Conservation (phyloP, 192 early-diverging fungal species). For the Podila verticillata region DNA sequence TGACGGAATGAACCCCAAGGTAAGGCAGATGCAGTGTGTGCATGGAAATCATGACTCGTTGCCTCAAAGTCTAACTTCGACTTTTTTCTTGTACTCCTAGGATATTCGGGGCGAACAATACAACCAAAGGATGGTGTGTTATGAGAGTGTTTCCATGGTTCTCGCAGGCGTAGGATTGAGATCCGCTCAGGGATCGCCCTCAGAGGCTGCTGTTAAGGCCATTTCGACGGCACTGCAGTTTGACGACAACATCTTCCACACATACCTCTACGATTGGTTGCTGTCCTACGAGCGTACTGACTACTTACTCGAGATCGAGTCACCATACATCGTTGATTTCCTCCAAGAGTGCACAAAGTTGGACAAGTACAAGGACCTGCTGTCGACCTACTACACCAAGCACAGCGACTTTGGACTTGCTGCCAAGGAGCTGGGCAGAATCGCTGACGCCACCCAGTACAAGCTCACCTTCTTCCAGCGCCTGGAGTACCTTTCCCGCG, state of each 20-base stretch:
- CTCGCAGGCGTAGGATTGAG: slow-evolving; percentile 33
- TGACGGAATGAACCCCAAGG: slow-evolving; percentile 63
- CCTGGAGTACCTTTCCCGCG: slow-evolving; percentile 71
- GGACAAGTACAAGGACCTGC: slow-evolving; percentile 62
- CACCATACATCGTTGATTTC: slow-evolving; percentile 57
- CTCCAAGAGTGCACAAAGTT: slow-evolving; percentile 59
- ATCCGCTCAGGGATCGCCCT: slow-evolving; percentile 32
- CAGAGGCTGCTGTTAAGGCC: slow-evolving; percentile 37
- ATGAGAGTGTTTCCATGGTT: slow-evolving; percentile 22
- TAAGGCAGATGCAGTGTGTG: slow-evolving; percentile 32
- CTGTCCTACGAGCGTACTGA: slow-evolving; percentile 55
- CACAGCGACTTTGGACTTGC: slow-evolving; percentile 64
- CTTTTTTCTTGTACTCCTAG: not conserved
- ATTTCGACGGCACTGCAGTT: slow-evolving; percentile 53
- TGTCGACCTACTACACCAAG: slow-evolving; percentile 77
- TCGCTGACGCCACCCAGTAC: slow-evolving; percentile 56
- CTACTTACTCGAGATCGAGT: slow-evolving; percentile 60
- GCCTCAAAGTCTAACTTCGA: not conserved
- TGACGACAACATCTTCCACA: slow-evolving; percentile 72
- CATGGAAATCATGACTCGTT: no score
- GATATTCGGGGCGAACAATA: slow-evolving; percentile 34
- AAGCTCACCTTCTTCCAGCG: slow-evolving; percentile 53
- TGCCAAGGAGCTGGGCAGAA: slow-evolving; percentile 55
- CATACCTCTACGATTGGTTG: slow-evolving; percentile 73
- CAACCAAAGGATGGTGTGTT: slow-evolving; percentile 28